Base-by-base conservation (phyloP, 768 basidiomycete species). In the Boletus pseudopeckii region DNA sequence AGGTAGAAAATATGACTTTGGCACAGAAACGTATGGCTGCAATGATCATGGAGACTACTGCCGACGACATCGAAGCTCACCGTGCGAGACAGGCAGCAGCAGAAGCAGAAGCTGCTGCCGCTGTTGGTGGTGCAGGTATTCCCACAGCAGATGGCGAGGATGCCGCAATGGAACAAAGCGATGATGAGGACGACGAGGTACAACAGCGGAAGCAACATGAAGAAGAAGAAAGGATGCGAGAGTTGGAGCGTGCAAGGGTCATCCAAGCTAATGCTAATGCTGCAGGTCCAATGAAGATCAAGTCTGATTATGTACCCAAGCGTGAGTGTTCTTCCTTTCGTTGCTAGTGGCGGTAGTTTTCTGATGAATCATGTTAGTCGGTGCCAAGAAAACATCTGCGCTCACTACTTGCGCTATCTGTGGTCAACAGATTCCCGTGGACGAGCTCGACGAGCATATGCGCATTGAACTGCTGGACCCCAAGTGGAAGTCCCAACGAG, bases 1-100 rank as follows among this genome's bases (percentile, higher is more conserved):
- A 97, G 66, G 86, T 99, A 11, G 91, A 96, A 74, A 93, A 84
- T 64, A 97, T 98, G 92, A 94, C 93, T 3, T 74, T 98, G 28
- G 90, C 93, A 3, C 94, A 99, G 77, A 98, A 97, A 76, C 82
- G 93, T 60, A 97, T 97, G 95, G 92, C 94, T 2, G 89, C 92
- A 3, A 93, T 96, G 91, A 86, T 98, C 66, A 96, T 94, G 90
- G 96, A 98, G 72, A 92, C 89, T 26, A 90, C 91, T 1, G 90
- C 77, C 2, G 90, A 92, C 58, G 88, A 95, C 50, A 81, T 94
- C 43, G 88, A 95, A 71, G 86, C 89, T 34, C 83, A 87, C 64
- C 80, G 86, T 56, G 87, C 86, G 13, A 80, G 80, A 42, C 90
- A 92, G 69, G 91, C 91, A 14, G 90, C 88, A 6, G 90, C 89